These are phyloP conservation scores for Fusarium pilosicola DNA, from an alignment of 2,329 filamentous ascomycete genomes.

Conservation along the genomic window DNA sequence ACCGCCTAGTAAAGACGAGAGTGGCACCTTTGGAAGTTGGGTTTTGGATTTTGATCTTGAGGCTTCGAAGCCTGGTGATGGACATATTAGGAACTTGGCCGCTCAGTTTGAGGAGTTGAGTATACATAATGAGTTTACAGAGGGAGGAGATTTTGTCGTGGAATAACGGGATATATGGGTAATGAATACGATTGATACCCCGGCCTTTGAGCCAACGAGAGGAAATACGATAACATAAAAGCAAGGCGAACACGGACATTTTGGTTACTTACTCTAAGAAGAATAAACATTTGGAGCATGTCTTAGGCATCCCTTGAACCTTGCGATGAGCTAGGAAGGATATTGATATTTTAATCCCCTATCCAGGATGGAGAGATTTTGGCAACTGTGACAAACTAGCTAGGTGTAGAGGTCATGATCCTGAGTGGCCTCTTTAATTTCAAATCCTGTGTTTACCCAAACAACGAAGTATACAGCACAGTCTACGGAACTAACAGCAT, in stretches of 20 bases:
- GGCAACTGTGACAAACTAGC: not conserved
- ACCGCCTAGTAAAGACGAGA: not conserved
- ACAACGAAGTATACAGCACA: fast-evolving
- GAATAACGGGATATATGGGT: not conserved
- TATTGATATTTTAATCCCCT: too few species aligned
- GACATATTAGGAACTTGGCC: conserved; percentile 9
- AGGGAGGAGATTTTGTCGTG: conserved; percentile 16
- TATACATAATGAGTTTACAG: conserved; percentile 17
- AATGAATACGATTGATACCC: not conserved
- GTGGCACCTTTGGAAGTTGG: not conserved
- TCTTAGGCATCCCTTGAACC: fast-evolving
- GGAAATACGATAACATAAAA: not conserved
- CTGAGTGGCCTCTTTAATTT: too few species aligned
- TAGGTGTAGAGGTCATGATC: not conserved
- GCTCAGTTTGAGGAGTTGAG: conserved; percentile 22
- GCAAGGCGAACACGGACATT: not conserved
- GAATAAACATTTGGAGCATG: not conserved
- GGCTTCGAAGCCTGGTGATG: conserved; percentile 10
- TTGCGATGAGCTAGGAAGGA: not conserved
- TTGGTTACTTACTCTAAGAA: not conserved
- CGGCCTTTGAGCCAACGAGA: not conserved
- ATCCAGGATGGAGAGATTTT: fast-evolving
- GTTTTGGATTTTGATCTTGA: conserved; percentile 11
- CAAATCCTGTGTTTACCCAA: fast-evolving
- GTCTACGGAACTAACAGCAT: conserved; percentile 7